A percentile compares a stretch with the other conserved stretches of the same genome.
Evolutionary conservation across 805 yeast genomes (phyloP).

Genomic region (Jamesozyma piceae): DNA sequence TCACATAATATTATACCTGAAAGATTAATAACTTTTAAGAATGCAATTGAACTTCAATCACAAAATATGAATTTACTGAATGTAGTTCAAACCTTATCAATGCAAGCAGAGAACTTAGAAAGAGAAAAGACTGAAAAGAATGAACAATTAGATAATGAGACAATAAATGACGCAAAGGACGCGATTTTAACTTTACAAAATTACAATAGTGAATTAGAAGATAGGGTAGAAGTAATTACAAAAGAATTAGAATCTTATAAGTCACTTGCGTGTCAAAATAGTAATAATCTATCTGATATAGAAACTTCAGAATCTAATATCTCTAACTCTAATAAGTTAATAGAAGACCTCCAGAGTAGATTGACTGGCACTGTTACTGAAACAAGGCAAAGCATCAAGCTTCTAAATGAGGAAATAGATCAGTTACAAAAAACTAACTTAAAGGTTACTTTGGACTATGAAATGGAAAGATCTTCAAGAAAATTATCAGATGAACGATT

Average conservation of each 20-base stretch:
- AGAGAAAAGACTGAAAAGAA: conserved; percentile 35
- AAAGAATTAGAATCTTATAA: conserved; percentile 64
- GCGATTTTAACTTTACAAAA: conserved; percentile 57
- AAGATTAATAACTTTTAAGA: conserved; percentile 59
- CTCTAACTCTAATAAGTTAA: background rate
- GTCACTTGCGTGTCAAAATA: background rate
- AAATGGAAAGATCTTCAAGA: conserved; percentile 46
- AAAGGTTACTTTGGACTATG: conserved; percentile 39
- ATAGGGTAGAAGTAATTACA: conserved; percentile 43
- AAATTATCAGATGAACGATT: conserved; percentile 46
- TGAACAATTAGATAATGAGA: conserved; percentile 34
- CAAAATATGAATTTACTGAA: conserved; percentile 64
- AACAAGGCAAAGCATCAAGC: conserved; percentile 37
- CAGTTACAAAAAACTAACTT: conserved; percentile 35
- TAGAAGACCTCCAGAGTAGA: conserved; percentile 24
- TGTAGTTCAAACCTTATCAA: conserved; percentile 42
- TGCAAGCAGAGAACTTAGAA: conserved; percentile 53
- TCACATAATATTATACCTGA: conserved; percentile 62
- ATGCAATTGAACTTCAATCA: conserved; percentile 56
- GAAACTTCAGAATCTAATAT: background rate
- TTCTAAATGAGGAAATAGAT: conserved; percentile 41
- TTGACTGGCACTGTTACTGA: conserved; percentile 20
- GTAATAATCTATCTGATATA: conserved; percentile 11
- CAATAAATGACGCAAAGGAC: conserved; percentile 55
- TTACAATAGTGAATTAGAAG: conserved; percentile 43